Conservation (phyloP, 148 eudicot genomes). For the Agrostemma githago region DNA sequence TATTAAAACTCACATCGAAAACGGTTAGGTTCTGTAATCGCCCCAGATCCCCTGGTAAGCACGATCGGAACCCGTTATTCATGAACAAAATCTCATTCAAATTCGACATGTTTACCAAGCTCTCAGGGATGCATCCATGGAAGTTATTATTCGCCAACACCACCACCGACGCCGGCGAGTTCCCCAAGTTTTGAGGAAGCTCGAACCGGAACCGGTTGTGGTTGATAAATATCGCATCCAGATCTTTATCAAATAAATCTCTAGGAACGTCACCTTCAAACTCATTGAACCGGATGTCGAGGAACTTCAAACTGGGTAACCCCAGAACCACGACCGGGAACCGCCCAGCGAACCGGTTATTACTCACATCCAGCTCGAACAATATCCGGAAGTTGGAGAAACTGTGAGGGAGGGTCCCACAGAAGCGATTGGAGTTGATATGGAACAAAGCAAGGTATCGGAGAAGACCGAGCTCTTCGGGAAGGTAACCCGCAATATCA, state of each 20-base stretch:
- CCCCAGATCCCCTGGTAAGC: conserved; percentile 64
- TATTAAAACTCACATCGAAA: conserved; percentile 68
- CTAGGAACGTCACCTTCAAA: conserved; percentile 73
- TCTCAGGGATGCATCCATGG: conserved; percentile 79
- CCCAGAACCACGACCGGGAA: conserved; percentile 64
- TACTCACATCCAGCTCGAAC: conserved; percentile 75
- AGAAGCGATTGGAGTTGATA: conserved; percentile 71
- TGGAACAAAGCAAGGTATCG: conserved; percentile 70
- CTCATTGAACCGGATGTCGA: conserved; percentile 81
- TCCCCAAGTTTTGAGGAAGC: conserved; percentile 81
- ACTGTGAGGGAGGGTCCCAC: conserved; percentile 64
- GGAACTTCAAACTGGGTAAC: conserved; percentile 45
- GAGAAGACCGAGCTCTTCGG: conserved; percentile 69
- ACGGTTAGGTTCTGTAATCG: conserved; percentile 65
- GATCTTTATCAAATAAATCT: conserved; percentile 52
- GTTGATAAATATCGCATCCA: conserved; percentile 83
- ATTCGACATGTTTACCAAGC: conserved; percentile 71
- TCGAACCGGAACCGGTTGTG: conserved; percentile 65
- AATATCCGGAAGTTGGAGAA: conserved; percentile 46
- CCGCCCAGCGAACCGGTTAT: conserved; percentile 75
- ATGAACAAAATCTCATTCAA: conserved; percentile 67
- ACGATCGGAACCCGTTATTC: conserved; percentile 70
- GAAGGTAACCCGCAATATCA: conserved; percentile 82
- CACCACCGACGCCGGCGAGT: conserved; percentile 87
- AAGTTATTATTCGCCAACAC: conserved; percentile 72